Percentiles rank a stretch among this genome's conserved stretches.
Conservation (phyloP, 345 rosid species). For the Crucihimalaya himalaica region DNA sequence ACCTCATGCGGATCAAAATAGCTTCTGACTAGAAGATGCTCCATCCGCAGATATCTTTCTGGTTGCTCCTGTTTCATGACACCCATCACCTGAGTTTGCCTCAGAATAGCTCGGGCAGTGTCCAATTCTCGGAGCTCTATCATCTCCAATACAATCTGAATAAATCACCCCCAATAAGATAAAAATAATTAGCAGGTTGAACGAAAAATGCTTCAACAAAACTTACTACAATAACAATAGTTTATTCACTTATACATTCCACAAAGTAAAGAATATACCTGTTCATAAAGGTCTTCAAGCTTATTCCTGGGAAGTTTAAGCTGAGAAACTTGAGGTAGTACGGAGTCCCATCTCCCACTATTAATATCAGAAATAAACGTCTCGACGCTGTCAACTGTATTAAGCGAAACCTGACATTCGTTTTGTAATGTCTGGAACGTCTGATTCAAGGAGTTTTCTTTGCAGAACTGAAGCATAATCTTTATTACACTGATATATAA, state of each 20-base stretch:
- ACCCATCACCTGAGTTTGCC: constrained; percentile 99
- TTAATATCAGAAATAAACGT: constrained; percentile 89
- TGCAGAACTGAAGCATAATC: constrained; percentile 97
- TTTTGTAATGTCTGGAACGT: constrained; percentile 91
- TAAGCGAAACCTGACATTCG: constrained; percentile 94
- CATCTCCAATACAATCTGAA: constrained; percentile 95
- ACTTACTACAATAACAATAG: not conserved
- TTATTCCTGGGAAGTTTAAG: constrained; percentile 91
- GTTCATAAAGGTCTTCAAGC: constrained; percentile 90
- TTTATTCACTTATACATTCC: not conserved
- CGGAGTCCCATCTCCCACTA: constrained; percentile 90
- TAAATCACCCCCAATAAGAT: not conserved
- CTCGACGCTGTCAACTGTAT: constrained; percentile 92
- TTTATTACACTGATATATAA: constrained; percentile 71
- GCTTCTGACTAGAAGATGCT: constrained; percentile 92
- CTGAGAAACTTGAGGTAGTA: constrained; percentile 93
- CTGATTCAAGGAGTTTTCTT: constrained; percentile 91
- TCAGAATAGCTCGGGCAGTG: constrained; percentile 91
- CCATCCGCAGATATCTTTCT: constrained; percentile 88
- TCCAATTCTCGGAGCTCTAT: constrained; percentile 94
- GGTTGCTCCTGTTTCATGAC: constrained; percentile 99
- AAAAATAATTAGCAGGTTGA: not conserved
- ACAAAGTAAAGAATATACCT: constrained; percentile 47
- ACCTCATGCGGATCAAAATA: constrained; percentile 98
- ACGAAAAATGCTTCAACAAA: constrained; percentile 11